phyloP scores from a whole-genome alignment of 805 yeast genomes.

The Starmerella geochares region DNA sequence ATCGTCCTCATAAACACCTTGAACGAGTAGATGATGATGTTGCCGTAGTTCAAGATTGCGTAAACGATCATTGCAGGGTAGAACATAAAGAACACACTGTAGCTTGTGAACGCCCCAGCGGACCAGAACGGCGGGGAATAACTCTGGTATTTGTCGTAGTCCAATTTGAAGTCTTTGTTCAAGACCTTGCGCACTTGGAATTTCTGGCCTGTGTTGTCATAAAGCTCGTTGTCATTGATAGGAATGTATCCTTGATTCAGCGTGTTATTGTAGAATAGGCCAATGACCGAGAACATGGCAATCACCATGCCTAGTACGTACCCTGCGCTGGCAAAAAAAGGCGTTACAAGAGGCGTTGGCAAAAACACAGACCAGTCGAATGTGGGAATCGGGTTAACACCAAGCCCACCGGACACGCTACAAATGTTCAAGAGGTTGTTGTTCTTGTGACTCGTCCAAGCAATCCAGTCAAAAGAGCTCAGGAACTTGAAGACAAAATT shows the following conservation, averaged over 20 bases:
- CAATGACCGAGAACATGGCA: slow-evolving; percentile 29
- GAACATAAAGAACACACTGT: slow-evolving; percentile 47
- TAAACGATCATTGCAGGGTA: slow-evolving; percentile 48
- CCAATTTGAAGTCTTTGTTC: slow-evolving; percentile 39
- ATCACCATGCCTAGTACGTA: slow-evolving; percentile 33
- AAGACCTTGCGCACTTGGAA: slow-evolving; percentile 39
- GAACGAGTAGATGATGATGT: slow-evolving; percentile 8
- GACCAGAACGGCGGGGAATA: slow-evolving; percentile 58
- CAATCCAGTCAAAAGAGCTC: slow-evolving; percentile 52
- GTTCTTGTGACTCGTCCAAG: slow-evolving; percentile 48
- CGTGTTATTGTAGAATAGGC: slow-evolving; percentile 38
- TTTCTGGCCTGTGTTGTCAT: slow-evolving; percentile 37
- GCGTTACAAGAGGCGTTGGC: slow-evolving; percentile 33
- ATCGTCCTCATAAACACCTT: slow-evolving; percentile 10
- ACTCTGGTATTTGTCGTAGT: slow-evolving; percentile 38
- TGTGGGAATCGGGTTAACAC: slow-evolving; percentile 45
- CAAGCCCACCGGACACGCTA: slow-evolving; percentile 40
- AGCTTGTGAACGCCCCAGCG: slow-evolving; percentile 50
- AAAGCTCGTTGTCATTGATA: slow-evolving; percentile 38
- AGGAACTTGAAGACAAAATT: slow-evolving; percentile 54
- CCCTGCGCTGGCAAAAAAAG: slow-evolving; percentile 35
- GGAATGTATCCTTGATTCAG: slow-evolving; percentile 46
- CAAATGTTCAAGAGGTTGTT: slow-evolving; percentile 41
- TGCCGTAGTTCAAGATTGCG: slow-evolving; percentile 36
- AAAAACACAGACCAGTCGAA: slow-evolving; percentile 39